phyloP scores from a whole-genome alignment of 2,329 filamentous ascomycete genomes.

The Phaeosphaeriaceae sp. region DNA sequence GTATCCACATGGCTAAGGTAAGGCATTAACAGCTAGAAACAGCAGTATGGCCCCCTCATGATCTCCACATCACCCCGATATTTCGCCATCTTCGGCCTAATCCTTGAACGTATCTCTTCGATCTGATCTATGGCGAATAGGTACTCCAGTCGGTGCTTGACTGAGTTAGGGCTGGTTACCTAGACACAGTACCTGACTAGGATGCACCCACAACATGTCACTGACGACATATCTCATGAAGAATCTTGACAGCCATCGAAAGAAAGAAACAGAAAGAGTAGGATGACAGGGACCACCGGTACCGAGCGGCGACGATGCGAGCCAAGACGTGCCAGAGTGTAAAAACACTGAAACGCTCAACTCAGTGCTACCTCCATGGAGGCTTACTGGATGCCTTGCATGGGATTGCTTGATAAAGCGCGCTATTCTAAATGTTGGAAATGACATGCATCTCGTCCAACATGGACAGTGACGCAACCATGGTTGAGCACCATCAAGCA shows the following conservation, averaged over 20 bases:
- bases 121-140: too few relatives aligned
- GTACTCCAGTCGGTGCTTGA: too few relatives aligned
- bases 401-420: not conserved
- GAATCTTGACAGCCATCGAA: too few relatives aligned
- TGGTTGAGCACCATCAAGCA: slow-evolving; percentile 28
- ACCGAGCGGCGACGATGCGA: not conserved
- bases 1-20: slow-evolving; percentile 3
- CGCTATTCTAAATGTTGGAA: slow-evolving; percentile 32
- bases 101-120: too few relatives aligned
- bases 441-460: slow-evolving; percentile 33
- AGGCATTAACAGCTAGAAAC: not conserved
- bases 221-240: too few relatives aligned
- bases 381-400: slow-evolving; percentile 26
- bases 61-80: too few relatives aligned
- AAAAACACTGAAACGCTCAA: not conserved
- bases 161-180: too few relatives aligned
- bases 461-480: slow-evolving; percentile 17
- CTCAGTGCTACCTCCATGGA: slow-evolving; percentile 11
- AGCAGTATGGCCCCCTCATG: not conserved
- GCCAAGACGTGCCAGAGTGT: slow-evolving; percentile 3
- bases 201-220: too few relatives aligned
- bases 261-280: not conserved
- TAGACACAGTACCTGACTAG: too few relatives aligned
- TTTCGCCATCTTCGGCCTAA: too few relatives aligned
- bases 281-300: not conserved